Evolutionary conservation across 768 basidiomycete genomes (phyloP), one percentile per base, ranked within the genome.

Genomic region (Mycena metata): DNA sequence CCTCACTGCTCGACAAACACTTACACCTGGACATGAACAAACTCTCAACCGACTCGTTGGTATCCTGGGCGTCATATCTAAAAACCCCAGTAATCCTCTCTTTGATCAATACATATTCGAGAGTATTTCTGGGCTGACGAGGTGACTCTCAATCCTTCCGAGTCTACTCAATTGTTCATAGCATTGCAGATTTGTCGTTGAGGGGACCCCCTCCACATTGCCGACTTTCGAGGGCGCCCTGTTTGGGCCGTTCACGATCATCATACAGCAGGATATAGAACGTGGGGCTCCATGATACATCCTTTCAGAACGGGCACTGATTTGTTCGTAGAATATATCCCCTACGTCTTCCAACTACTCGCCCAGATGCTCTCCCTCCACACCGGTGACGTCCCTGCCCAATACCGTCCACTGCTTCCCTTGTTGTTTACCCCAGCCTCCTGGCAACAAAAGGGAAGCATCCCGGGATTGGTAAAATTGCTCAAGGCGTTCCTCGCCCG

Each of bases 61-160:
- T 30, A 96, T 99, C 74, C 85, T 98, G 35, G 91, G 93, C 15
- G 86, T 91, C 61, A 96, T 97, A 73, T 94, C 93, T 67, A 94
- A 93, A 82, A 99, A 99, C 77, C 97, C 98, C 17, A 96, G 94
- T 77, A 99, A 99, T 79, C 98, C 98, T 2, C 91, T 92, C 72
- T 99, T 99, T 79, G 96, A 98, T 78, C 98, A 99, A 78, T 98
- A 95, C 76, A 93, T 96, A 70, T 99, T 99, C 75, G 97, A 99
- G 82, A 93, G 93, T 76, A 90, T 99, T 46, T 92, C 96, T n/a
- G 96, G 92, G 2, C 81, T 99, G 72, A 92, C 98, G 83, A 88
- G 94, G 94, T 94, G 79, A 67, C n/a, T 24, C 49, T 47, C 2
- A 30, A 21, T 57, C 50, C 43, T 42, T 36, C 5, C 30, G 64